Base-by-base conservation (phyloP, 1,284 basidiomycete species). In the Marasmius oreades region DNA sequence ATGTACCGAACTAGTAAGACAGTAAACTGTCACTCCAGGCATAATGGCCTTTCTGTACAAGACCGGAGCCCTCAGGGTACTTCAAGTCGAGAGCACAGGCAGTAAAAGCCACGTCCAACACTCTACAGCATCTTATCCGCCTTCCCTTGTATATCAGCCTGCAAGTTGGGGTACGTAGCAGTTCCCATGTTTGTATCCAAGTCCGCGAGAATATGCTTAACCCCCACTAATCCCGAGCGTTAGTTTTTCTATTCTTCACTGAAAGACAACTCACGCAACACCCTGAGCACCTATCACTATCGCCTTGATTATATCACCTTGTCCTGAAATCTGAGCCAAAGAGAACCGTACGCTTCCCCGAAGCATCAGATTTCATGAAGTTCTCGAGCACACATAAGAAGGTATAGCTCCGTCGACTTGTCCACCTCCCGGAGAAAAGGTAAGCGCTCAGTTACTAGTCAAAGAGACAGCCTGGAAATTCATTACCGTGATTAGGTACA, bases 261-360 rank as follows among this genome's bases (percentile, higher is more conserved):
- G n/a, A n/a, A n/a, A 54, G 36, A 42, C n/a, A 22, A 77, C 86
- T 63, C 61, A 88, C 86, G 66, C 18, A 88, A 64, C 79, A 28
- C 72, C 86, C 62, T 88, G 81, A 1, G 86, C 86, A 42, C 86
- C 86, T 0, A 88, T 69, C 1, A 86, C 84, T n/a, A 88, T 66
- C 0, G 89, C 89, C 70, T 91, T 91, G 68, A 92, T 78, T 45
- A 91, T 80, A 59, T 92, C 90, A 52, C 82, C 87, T 90, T 1
- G 82, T 86, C 34, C 90, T 81, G 57, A 92, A 83, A 2, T 90
- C 90, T 3, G 88, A 92, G 65, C 93, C 90, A 64, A 92, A 92
- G 4, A 93, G 71, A 31, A 93, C 73, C 0, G 85, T 85, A 48
- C 92, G 72, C 51, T 78, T 81, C 1, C 82, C 82, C 1, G 76